A percentile compares a stretch with the other conserved stretches of the same genome.
phyloP scores from a whole-genome alignment of 2,329 filamentous ascomycete species.

The Periconia sp. region DNA sequence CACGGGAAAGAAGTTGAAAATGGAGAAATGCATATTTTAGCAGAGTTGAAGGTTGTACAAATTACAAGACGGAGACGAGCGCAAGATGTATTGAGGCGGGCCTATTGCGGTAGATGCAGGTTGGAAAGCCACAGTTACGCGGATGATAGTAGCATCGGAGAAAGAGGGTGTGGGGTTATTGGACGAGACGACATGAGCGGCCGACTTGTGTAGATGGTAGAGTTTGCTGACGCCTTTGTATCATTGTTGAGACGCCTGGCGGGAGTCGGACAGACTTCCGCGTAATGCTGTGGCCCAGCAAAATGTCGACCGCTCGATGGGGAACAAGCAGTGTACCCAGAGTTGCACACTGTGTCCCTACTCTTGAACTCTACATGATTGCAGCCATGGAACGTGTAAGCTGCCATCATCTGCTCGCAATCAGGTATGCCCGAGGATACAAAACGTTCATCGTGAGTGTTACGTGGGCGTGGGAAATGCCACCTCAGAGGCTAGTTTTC shows the following conservation, averaged over 20 bases:
- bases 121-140: constrained; percentile 10
- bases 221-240: background rate
- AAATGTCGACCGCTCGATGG: constrained; percentile 6
- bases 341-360: constrained; percentile 14
- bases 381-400: constrained; percentile 13
- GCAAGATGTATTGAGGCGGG: background rate
- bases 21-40: background rate
- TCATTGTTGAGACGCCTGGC: background rate
- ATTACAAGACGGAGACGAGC: background rate
- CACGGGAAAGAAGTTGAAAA: background rate
- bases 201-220: background rate
- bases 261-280: background rate
- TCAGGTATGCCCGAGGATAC: constrained; percentile 11
- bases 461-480: constrained; percentile 6
- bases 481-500: constrained; percentile 4
- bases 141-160: background rate
- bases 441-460: constrained; percentile 16
- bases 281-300: background rate
- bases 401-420: constrained; percentile 2
- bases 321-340: constrained; percentile 3
- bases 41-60: too few species aligned
- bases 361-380: constrained; percentile 11
- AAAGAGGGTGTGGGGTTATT: constrained; percentile 7
- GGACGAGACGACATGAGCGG: constrained; percentile 4
- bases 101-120: background rate